Evolutionary conservation across 768 basidiomycete species (phyloP).

Genomic region (Xerocomellus chrysenteron): DNA sequence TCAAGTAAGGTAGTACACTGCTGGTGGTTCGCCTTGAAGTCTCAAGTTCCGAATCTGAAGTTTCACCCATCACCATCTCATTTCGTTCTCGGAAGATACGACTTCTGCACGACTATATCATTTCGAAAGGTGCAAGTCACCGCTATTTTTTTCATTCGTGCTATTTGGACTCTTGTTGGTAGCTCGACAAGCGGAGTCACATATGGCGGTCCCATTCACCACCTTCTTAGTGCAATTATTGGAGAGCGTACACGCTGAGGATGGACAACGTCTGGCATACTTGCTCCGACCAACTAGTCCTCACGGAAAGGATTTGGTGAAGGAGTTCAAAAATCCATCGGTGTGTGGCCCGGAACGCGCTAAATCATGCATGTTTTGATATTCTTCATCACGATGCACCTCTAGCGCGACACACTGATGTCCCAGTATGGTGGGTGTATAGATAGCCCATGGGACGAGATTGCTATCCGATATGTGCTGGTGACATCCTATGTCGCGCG

Average conservation of each 20-base stretch:
- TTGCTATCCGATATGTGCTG: constrained; percentile 79
- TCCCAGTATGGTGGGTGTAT: constrained; percentile 55
- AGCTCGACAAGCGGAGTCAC: not conserved
- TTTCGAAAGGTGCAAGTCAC: not conserved
- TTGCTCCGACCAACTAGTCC: constrained; percentile 75
- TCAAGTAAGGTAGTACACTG: not conserved
- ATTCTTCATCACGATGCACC: constrained; percentile 36
- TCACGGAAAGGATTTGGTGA: constrained; percentile 73
- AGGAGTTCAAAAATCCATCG: constrained; percentile 63
- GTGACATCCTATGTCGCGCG: constrained; percentile 70
- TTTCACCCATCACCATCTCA: not conserved
- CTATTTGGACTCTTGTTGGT: not conserved
- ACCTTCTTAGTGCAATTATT: constrained; percentile 59
- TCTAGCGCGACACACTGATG: constrained; percentile 20
- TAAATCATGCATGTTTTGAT: not conserved
- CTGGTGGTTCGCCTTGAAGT: too few relatives aligned
- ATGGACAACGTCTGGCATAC: constrained; percentile 70
- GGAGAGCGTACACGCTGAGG: constrained; percentile 58
- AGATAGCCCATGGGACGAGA: constrained; percentile 80
- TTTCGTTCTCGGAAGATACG: not conserved
- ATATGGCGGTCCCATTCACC: constrained; percentile 50
- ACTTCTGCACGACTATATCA: not conserved
- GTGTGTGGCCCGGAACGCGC: constrained; percentile 29
- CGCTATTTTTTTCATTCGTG: too few relatives aligned
- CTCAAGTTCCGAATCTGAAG: too few relatives aligned